Percentiles rank a stretch among this genome's conserved stretches.
Conservation (phyloP, 345 rosid genomes). For the Aurinia saxatilis region DNA sequence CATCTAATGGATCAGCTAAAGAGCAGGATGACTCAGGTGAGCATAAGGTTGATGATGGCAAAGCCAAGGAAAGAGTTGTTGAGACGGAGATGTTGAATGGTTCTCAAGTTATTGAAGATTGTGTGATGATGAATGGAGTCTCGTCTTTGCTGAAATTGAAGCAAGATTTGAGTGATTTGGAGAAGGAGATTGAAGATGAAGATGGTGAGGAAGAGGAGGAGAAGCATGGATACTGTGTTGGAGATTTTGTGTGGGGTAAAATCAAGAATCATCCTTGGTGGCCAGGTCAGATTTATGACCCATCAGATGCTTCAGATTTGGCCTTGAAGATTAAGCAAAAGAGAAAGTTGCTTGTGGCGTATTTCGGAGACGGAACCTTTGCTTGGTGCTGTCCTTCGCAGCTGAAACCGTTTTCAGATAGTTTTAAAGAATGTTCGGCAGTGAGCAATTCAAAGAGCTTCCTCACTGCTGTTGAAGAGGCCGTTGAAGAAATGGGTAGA, state of each 20-base stretch:
- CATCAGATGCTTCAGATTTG: constrained; percentile 61
- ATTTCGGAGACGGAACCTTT: constrained; percentile 80
- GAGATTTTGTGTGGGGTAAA: constrained; percentile 96
- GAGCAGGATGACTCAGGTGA: constrained; percentile 22
- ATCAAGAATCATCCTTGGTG: constrained; percentile 95
- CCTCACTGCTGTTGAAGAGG: constrained; percentile 44
- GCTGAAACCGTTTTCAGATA: constrained; percentile 68
- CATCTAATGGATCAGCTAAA: neutral
- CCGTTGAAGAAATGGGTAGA: constrained; percentile 56
- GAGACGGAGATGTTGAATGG: too few relatives aligned
- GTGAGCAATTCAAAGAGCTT: constrained; percentile 53
- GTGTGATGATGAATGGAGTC: constrained; percentile 59
- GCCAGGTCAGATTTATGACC: constrained; percentile 89
- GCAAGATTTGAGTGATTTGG: constrained; percentile 24
- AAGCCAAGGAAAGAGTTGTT: neutral
- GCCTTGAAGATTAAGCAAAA: constrained; percentile 49
- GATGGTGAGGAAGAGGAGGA: constrained; percentile 27
- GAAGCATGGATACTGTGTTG: constrained; percentile 42
- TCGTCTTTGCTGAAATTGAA: constrained; percentile 60
- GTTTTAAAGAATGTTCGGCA: constrained; percentile 51
- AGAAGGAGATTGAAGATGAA: neutral
- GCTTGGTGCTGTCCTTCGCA: constrained; percentile 87
- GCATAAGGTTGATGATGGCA: constrained; percentile 3
- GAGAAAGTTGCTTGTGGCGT: constrained; percentile 67
- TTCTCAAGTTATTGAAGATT: constrained; percentile 41